Conservation (phyloP, 192 early-diverging fungal species). For the Chytriomyces sp. region DNA sequence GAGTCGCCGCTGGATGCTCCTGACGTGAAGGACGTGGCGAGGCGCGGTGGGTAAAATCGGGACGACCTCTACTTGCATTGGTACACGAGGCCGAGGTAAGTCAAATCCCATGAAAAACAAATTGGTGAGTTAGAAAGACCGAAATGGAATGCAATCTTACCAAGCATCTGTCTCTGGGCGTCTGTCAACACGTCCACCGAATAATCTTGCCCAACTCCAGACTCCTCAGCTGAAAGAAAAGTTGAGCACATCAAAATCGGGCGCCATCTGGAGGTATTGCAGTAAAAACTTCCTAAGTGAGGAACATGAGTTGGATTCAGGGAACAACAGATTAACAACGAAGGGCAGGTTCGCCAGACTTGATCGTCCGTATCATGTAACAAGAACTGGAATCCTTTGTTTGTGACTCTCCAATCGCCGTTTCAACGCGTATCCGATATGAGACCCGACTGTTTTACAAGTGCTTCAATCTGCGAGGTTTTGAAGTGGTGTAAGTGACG, state of each 20-base stretch:
- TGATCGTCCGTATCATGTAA: constrained; percentile 90
- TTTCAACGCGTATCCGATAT: constrained; percentile 53
- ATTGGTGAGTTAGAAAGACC: not conserved
- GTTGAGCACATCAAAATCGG: constrained; percentile 81
- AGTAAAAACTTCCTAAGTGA: constrained; percentile 72
- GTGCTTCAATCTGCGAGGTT: constrained; percentile 3
- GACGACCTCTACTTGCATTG: constrained; percentile 72
- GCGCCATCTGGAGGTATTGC: constrained; percentile 87
- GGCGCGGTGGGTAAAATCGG: constrained; percentile 87
- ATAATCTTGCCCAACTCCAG: constrained; percentile 88
- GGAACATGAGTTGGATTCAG: not conserved
- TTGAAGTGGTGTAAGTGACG: constrained; percentile 65
- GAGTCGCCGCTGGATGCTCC: constrained; percentile 51
- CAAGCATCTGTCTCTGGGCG: constrained; percentile 82
- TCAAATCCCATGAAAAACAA: constrained; percentile 64
- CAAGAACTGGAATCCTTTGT: constrained; percentile 96
- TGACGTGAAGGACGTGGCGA: constrained; percentile 88
- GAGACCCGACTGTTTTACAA: constrained; percentile 70
- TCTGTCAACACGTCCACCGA: constrained; percentile 80
- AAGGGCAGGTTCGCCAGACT: constrained; percentile 66
- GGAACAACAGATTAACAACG: not conserved
- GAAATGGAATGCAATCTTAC: not conserved
- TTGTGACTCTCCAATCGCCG: constrained; percentile 74
- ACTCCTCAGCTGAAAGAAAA: constrained; percentile 93
- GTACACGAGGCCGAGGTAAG: constrained; percentile 87